Evolutionary conservation across 768 basidiomycete species (phyloP).

Genomic region (Chalciporus piperatus): DNA sequence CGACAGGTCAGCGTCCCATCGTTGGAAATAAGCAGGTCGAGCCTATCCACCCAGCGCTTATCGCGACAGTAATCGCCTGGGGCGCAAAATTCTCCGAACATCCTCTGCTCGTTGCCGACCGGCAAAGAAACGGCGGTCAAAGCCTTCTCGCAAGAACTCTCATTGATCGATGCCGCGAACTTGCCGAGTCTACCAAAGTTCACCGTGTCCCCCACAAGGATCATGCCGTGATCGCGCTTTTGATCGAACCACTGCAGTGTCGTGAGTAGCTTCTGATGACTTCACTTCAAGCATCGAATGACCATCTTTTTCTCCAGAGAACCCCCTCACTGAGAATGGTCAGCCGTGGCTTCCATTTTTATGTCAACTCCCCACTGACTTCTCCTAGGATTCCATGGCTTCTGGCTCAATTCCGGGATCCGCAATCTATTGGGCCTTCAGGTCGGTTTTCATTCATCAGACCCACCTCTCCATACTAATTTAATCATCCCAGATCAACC

Average conservation of each 20-base stretch:
- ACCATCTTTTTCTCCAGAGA: conserved; percentile 46
- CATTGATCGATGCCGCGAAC: conserved; percentile 77
- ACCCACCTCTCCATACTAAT: conserved; percentile 1
- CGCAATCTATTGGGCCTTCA: conserved; percentile 77
- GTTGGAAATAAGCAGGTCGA: conserved; percentile 34
- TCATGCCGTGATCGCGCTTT: conserved; percentile 76
- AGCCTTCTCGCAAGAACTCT: conserved; percentile 76
- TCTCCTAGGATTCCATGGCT: conserved; percentile 71
- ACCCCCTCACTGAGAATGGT: conserved; percentile 72
- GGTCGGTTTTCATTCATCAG: conserved; percentile 36
- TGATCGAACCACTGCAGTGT: conserved; percentile 83
- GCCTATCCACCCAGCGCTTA: conserved; percentile 64
- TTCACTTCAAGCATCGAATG: conserved; percentile 3
- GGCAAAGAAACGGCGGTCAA: conserved; percentile 64
- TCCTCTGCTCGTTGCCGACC: conserved; percentile 75
- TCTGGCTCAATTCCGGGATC: conserved; percentile 78
- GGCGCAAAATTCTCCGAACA: conserved; percentile 94
- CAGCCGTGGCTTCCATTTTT: conserved; percentile 18
- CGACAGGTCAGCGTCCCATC: conserved; percentile 22
- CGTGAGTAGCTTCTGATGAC: conserved; percentile 54
- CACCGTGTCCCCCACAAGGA: conserved; percentile 77
- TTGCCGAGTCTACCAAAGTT: conserved; percentile 84
- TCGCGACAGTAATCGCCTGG: conserved; percentile 88
- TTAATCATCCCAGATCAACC: conserved; percentile 61
- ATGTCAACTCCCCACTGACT: conserved; percentile 17